These are phyloP conservation scores for Yarrowia phangngaensis DNA, from an alignment of 805 yeast genomes.

Conservation along the genomic window DNA sequence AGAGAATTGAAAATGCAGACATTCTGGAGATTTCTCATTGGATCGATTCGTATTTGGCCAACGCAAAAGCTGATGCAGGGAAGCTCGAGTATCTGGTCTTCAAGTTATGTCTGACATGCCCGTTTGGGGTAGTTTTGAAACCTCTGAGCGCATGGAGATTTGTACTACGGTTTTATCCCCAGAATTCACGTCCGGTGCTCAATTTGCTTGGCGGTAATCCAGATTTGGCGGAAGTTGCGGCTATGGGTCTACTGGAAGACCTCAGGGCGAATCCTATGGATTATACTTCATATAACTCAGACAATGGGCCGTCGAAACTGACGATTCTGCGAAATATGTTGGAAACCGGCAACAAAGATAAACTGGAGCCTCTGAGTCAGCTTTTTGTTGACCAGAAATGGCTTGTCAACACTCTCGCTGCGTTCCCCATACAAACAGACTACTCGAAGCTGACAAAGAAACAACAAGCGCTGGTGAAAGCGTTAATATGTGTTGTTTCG, in stretches of 20 bases:
- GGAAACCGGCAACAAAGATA: slow-evolving; percentile 4
- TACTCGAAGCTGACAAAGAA: slow-evolving; percentile 1
- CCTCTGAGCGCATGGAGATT: slow-evolving; percentile 19
- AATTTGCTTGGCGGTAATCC: slow-evolving; percentile 13
- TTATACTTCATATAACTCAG: neutral
- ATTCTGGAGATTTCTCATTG: slow-evolving; percentile 10
- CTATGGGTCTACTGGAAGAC: slow-evolving; percentile 15
- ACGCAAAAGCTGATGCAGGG: neutral
- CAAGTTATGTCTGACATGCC: slow-evolving; percentile 13
- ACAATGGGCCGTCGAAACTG: neutral
- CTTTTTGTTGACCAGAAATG: slow-evolving; percentile 21
- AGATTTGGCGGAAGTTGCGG: slow-evolving; percentile 13
- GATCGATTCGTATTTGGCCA: slow-evolving; percentile 7
- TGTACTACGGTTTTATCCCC: slow-evolving; percentile 4
- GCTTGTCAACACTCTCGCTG: slow-evolving; percentile 16
- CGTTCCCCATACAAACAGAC: slow-evolving; percentile 7
- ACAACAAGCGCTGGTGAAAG: slow-evolving; percentile 5
- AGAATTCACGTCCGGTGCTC: slow-evolving; percentile 15
- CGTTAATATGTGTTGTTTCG: slow-evolving; percentile 7
- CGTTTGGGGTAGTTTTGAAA: slow-evolving; percentile 15
- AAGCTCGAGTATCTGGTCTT: slow-evolving; percentile 6
- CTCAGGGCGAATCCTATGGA: neutral
- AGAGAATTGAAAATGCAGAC: slow-evolving; percentile 20
- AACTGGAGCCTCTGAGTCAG: slow-evolving; percentile 19
- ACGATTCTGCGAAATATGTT: neutral